phyloP scores from a whole-genome alignment of 176 grass and related monocot species.

The Stipa capillata region DNA sequence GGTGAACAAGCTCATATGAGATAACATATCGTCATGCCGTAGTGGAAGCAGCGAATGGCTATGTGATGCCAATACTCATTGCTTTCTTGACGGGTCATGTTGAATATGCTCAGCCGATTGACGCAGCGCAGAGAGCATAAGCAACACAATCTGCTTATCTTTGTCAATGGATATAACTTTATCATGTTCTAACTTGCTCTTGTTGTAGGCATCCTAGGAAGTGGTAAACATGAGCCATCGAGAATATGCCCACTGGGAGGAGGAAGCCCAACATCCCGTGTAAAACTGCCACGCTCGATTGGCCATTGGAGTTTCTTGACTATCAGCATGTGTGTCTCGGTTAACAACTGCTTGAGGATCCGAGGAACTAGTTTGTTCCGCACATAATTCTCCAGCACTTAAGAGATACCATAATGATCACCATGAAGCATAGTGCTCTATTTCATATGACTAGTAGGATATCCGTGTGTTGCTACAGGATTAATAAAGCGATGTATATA shows the following conservation, averaged over 20 bases:
- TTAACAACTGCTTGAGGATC: rapidly evolving
- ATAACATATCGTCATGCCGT: background rate
- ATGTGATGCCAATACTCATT: background rate
- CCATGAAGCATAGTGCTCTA: no score
- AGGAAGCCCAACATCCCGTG: background rate
- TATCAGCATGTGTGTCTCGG: background rate
- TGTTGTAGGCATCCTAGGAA: background rate
- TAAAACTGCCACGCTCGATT: rapidly evolving
- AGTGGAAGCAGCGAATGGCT: background rate
- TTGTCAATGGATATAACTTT: no score
- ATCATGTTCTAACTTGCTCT: background rate
- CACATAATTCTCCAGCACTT: rapidly evolving
- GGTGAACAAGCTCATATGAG: background rate
- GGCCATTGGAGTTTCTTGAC: background rate
- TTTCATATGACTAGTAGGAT: no score
- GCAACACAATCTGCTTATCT: background rate
- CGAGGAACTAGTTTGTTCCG: rapidly evolving
- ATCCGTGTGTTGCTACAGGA: no score
- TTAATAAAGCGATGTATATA: no score
- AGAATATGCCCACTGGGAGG: rapidly evolving
- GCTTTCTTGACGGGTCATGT: rapidly evolving
- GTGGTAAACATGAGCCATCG: background rate
- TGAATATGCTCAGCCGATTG: background rate
- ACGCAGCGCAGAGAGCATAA: background rate
- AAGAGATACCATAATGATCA: no score